phyloP scores from a whole-genome alignment of 108 stramenopile species.

The Discostella pseudostelligera region DNA sequence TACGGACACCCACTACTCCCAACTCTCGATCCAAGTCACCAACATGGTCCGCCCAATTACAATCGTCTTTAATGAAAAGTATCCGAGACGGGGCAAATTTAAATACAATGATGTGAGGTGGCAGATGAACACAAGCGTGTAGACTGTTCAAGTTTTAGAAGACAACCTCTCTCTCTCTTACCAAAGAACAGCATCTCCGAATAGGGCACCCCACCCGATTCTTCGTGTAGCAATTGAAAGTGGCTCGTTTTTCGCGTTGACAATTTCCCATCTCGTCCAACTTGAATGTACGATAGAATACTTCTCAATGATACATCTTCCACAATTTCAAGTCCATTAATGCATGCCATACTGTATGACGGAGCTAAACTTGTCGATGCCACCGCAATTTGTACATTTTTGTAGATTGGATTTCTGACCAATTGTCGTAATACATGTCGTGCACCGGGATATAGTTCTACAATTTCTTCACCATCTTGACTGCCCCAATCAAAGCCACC shows the following conservation, averaged over 20 bases:
- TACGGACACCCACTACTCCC: conserved; percentile 56
- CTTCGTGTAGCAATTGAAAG: conserved; percentile 54
- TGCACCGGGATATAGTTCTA: conserved; percentile 49
- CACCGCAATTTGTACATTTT: conserved; percentile 42
- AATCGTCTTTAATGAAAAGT: conserved; percentile 37
- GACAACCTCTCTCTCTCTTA: conserved; percentile 8
- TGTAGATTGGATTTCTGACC: conserved; percentile 51
- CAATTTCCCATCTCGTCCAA: conserved; percentile 58
- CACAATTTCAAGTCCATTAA: conserved; percentile 58
- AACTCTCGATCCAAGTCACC: conserved; percentile 37
- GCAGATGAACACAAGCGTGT: too few relatives aligned
- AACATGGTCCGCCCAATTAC: conserved; percentile 79
- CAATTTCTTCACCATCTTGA: conserved; percentile 25
- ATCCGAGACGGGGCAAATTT: too few relatives aligned
- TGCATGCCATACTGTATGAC: conserved; percentile 55
- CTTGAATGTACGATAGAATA: conserved; percentile 54
- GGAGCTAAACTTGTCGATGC: conserved; percentile 67
- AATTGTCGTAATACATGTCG: conserved; percentile 49
- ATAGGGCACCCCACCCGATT: conserved; percentile 52
- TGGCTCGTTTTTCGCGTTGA: conserved; percentile 59
- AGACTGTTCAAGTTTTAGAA: too few relatives aligned
- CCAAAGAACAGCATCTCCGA: conserved; percentile 69
- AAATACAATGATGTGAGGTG: too few relatives aligned
- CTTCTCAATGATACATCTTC: conserved; percentile 50
- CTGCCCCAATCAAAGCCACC: conserved; percentile 43